Percentiles rank a stretch among this genome's conserved stretches.
Evolutionary conservation across 2,329 filamentous ascomycete species (phyloP).

Genomic region (Botrytis squamosa): DNA sequence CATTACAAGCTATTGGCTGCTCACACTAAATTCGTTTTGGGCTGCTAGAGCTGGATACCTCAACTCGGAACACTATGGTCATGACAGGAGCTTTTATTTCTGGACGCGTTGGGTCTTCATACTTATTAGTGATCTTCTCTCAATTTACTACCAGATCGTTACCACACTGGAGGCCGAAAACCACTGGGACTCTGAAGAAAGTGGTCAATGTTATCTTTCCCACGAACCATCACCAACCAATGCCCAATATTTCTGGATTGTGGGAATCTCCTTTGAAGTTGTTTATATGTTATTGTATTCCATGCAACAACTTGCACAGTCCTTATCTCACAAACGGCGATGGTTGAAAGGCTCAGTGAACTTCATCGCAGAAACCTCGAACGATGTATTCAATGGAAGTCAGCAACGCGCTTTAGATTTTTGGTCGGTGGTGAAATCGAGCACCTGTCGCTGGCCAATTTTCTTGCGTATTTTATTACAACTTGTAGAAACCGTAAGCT

Average conservation of each 20-base stretch:
- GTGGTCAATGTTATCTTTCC: slow-evolving; percentile 22
- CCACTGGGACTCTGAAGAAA: slow-evolving; percentile 22
- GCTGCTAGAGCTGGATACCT: slow-evolving; percentile 21
- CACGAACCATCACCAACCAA: slow-evolving; percentile 21
- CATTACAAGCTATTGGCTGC: slow-evolving; percentile 23
- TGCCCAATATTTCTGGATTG: slow-evolving; percentile 24
- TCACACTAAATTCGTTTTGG: slow-evolving; percentile 27
- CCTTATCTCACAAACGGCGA: not conserved
- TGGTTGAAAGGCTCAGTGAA: not conserved
- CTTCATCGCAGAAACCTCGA: slow-evolving; percentile 3
- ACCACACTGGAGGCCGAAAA: slow-evolving; percentile 11
- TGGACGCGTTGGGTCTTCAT: slow-evolving; percentile 19
- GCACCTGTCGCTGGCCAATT: not conserved
- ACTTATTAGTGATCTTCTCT: slow-evolving; percentile 18
- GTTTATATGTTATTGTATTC: slow-evolving; percentile 16
- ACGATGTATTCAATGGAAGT: not conserved
- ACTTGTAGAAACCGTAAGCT: not conserved
- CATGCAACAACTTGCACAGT: not conserved
- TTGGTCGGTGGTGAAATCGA: not conserved
- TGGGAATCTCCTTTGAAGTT: slow-evolving; percentile 19
- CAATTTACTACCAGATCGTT: slow-evolving; percentile 18
- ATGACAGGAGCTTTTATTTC: slow-evolving; percentile 21
- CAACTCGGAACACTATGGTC: slow-evolving; percentile 10
- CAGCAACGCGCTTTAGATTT: not conserved
- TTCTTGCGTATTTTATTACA: not conserved